phyloP scores from a whole-genome alignment of 345 rosid species.

The Lepidium africanum region DNA sequence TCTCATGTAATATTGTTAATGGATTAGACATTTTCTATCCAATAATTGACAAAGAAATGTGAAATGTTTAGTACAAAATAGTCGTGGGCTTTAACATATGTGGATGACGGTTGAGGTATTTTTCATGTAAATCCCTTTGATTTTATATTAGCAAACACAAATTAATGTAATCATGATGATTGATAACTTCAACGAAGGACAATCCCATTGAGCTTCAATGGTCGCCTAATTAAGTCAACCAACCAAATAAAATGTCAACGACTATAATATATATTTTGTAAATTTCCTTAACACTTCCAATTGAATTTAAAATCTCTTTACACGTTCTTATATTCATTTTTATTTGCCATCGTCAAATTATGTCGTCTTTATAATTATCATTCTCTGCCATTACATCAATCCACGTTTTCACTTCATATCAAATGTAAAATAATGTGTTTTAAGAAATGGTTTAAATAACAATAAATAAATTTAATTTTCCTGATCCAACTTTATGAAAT shows the following conservation, averaged over 20 bases:
- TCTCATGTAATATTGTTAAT: no score
- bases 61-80: no score
- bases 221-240: neutral
- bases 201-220: neutral
- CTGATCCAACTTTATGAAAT: neutral
- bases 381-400: conserved; percentile 6
- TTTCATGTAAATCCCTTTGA: no score
- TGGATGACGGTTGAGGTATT: no score
- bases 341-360: neutral
- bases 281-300: neutral
- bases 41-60: no score
- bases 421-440: neutral
- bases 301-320: neutral
- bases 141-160: neutral
- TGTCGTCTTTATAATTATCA: neutral
- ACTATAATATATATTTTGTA: neutral
- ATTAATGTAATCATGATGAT: neutral
- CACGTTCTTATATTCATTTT: neutral
- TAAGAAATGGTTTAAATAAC: neutral
- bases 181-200: neutral
- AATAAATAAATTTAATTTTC: no score
- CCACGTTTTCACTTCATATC: conserved; percentile 17
- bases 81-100: no score
- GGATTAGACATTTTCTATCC: no score
- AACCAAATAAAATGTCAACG: neutral